Base-by-base conservation (phyloP, 352 stramenopile genomes). In the Phytopythium oedochilum region DNA sequence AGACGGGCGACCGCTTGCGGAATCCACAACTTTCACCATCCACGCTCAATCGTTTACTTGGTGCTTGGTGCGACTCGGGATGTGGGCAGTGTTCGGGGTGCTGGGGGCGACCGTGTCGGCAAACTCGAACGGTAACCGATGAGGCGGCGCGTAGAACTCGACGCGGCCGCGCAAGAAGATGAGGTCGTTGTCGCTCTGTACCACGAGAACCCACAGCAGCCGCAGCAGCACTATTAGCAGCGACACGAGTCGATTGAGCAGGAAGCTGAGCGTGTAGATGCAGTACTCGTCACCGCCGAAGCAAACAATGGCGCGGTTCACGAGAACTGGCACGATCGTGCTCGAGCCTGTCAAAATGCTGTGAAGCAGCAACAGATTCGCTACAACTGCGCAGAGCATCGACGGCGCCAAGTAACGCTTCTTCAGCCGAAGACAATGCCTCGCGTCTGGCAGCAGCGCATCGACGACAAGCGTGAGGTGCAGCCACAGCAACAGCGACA, bases 251-350 rank as follows among this genome's bases (percentile, higher is more conserved):
- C 48, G 31, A 32, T 46, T 45, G 48, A 55, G 17, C 11, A 55
- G 48, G 32, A 55, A 55, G 32, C 34, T 55, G 32, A 55, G 48
- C 22, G 48, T 32, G 34, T 55, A 23, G 35, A 55, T 23, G 34
- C 48, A 55, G 32, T 35, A 18, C 22, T 20, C 17, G 8, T 20
- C 48, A 14, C 3, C 17, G 23, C 12, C 15, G 11, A 55, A 34
- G 35, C 48, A 55, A 25, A 55, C 25, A 5, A 55, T 29, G 22
- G 36, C 32, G 34, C 34, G 34, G 32, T 55, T 45, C 20, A 46
- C 22, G 14, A 55, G 48, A 11, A 5, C 3, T 4, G 48, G 48
- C 6, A 36, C 3, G 17, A 26, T 7, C 4, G 18, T 2, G 2
- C 22, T 8, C 7, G 48, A 55, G 3, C 48, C 48, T 23, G 35